Conservation (phyloP, 306 rosid genomes). For the Trifolium subterraneum region DNA sequence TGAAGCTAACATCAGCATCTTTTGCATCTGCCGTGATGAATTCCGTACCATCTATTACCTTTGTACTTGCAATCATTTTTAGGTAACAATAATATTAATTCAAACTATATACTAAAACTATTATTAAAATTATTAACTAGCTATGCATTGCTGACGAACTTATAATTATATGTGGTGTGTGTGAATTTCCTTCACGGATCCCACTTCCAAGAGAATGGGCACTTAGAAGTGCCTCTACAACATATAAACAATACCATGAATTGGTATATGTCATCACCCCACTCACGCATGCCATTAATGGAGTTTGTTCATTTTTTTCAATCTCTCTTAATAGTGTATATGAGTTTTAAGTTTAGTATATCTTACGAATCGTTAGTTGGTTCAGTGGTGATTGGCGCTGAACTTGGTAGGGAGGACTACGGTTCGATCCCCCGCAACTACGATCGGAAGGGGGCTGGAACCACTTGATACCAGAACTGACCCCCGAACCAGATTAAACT, state of each 20-base stretch:
- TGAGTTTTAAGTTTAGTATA: too few relatives aligned
- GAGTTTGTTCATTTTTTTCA: neutral
- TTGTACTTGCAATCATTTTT: constrained; percentile 46
- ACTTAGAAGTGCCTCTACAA: neutral
- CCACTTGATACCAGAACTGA: too few relatives aligned
- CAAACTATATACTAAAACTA: neutral
- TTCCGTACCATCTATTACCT: constrained; percentile 49
- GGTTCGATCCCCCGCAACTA: too few relatives aligned
- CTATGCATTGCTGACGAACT: neutral
- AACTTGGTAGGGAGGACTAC: too few relatives aligned
- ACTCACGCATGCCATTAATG: constrained; percentile 15
- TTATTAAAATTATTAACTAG: neutral
- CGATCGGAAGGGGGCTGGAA: too few relatives aligned
- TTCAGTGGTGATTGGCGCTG: too few relatives aligned
- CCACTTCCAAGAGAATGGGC: constrained; percentile 30
- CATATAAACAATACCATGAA: constrained; percentile 1
- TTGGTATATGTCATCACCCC: constrained; percentile 35
- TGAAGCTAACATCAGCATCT: constrained; percentile 50
- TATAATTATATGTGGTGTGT: neutral
- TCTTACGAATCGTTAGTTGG: too few relatives aligned
- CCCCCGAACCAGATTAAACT: too few relatives aligned
- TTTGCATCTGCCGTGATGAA: constrained; percentile 53
- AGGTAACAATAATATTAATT: constrained; percentile 30
- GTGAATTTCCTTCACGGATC: constrained; percentile 35
- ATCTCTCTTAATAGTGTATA: too few relatives aligned